A percentile compares a stretch with the other conserved stretches of the same genome.
phyloP scores from a whole-genome alignment of 179 eudicot genomes.

The Silene vulgaris region DNA sequence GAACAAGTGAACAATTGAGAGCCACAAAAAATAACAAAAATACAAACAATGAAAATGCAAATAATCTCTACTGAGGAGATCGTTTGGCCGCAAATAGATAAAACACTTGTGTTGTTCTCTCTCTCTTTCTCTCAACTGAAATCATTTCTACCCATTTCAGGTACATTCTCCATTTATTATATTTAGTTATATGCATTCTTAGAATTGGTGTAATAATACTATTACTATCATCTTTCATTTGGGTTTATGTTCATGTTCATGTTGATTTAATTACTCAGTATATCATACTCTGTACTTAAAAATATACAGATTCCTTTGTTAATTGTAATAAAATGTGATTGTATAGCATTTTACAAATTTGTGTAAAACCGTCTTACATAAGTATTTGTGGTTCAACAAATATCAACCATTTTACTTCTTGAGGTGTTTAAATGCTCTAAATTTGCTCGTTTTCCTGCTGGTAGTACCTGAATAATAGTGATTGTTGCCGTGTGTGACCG shows the following conservation, averaged over 20 bases:
- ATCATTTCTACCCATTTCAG: slow-evolving; percentile 9
- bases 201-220: background rate
- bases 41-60: slow-evolving; percentile 1
- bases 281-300: no score
- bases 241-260: no score
- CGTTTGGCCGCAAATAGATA: background rate
- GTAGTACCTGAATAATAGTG: background rate
- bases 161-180: background rate
- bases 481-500: background rate
- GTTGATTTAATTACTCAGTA: no score
- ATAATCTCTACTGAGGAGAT: background rate
- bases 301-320: no score
- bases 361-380: no score
- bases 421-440: background rate
- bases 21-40: slow-evolving; percentile 4
- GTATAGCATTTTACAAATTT: no score
- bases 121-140: background rate
- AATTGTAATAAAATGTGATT: no score
- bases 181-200: background rate
- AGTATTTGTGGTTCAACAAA: no score
- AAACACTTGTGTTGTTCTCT: background rate
- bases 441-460: background rate
- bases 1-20: slow-evolving; percentile 4
- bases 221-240: no score
- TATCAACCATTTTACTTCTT: background rate